Evolutionary conservation across 2,329 filamentous ascomycete genomes (phyloP).

Genomic region (Hypoxylon sp.): DNA sequence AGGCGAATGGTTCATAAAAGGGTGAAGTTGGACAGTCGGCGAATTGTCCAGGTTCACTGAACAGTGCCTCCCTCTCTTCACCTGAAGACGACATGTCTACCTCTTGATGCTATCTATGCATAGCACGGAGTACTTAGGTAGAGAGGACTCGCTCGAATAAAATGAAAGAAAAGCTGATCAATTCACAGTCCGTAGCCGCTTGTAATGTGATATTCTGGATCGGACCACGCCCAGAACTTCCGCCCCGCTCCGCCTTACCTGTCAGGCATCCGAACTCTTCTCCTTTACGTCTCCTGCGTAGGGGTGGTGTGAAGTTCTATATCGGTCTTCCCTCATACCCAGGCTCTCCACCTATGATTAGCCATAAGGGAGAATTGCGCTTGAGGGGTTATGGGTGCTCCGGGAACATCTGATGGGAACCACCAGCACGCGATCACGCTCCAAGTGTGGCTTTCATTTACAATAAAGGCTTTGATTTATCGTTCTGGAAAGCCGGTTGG

Average conservation of each 20-base stretch:
- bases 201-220: neutral
- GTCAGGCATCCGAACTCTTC: neutral
- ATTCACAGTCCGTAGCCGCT: neutral
- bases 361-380: neutral
- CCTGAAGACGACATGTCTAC: neutral
- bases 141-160: neutral
- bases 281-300: neutral
- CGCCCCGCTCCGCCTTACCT: neutral
- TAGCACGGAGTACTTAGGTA: slow-evolving; percentile 5
- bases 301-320: neutral
- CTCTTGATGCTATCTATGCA: neutral
- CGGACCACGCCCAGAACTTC: neutral
- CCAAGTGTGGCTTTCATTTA: neutral
- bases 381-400: neutral
- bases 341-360: neutral
- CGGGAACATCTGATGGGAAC: neutral
- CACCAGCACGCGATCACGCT: neutral
- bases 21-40: neutral
- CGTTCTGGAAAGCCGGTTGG: neutral
- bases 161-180: slow-evolving; percentile 13
- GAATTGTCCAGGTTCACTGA: neutral
- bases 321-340: neutral
- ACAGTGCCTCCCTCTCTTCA: neutral
- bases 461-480: neutral
- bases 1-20: neutral